phyloP scores from a whole-genome alignment of 257 asterid genomes.

The Salvia miltiorrhiza region DNA sequence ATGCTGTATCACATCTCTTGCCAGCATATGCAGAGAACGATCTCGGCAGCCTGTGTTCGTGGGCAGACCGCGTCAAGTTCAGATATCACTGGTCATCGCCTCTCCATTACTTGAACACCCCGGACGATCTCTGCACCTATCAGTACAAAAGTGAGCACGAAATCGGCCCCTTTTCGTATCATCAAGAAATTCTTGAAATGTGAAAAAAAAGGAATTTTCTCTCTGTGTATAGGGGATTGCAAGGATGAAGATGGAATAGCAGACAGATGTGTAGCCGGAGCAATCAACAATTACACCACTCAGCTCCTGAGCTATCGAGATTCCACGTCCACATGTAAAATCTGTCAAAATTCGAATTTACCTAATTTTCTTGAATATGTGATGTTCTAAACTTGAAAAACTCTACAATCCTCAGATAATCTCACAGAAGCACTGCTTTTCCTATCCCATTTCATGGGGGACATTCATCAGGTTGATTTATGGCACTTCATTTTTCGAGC shows the following conservation, averaged over 20 bases:
- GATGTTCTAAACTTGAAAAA: no score
- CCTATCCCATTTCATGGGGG: constrained; percentile 87
- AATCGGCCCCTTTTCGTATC: background rate
- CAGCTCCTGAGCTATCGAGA: constrained; percentile 29
- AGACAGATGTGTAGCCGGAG: constrained; percentile 91
- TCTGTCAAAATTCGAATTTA: no score
- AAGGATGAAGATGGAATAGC: constrained; percentile 68
- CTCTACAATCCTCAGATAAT: constrained; percentile 51
- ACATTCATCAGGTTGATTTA: constrained; percentile 78
- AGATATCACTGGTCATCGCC: constrained; percentile 77
- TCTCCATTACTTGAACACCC: constrained; percentile 78
- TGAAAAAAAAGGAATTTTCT: background rate
- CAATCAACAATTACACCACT: constrained; percentile 42
- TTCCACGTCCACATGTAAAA: constrained; percentile 36
- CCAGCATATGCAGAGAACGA: constrained; percentile 60
- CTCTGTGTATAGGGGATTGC: constrained; percentile 63
- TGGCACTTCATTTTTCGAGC: background rate
- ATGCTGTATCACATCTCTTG: constrained; percentile 65
- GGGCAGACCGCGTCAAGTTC: constrained; percentile 83
- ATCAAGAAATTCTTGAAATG: background rate
- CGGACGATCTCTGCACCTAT: constrained; percentile 72
- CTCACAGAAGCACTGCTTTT: constrained; percentile 86
- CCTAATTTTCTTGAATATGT: background rate
- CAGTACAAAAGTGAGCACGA: constrained; percentile 59
- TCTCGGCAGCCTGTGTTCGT: constrained; percentile 69